Percentiles rank a stretch among this genome's conserved stretches.
Evolutionary conservation across 192 early-diverging fungal species (phyloP).

Genomic region (Cladochytrium replicatum): DNA sequence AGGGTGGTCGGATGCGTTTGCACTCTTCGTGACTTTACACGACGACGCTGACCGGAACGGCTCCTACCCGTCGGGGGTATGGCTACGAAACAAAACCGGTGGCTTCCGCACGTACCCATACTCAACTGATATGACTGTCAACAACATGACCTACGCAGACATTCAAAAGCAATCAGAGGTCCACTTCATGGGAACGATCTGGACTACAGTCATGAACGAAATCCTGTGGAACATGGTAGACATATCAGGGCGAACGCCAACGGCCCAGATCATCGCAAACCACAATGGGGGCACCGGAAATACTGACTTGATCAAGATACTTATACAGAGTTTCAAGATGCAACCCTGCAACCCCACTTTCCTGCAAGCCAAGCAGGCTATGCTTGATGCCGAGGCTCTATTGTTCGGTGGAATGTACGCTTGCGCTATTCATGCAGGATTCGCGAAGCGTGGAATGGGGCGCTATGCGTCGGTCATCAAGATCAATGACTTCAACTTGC

Average conservation of each 20-base stretch:
- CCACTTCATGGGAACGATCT: constrained; percentile 51
- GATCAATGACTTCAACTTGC: no score
- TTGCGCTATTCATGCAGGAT: constrained; percentile 41
- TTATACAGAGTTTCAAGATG: constrained; percentile 13
- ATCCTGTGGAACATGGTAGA: constrained; percentile 10
- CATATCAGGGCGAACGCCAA: constrained; percentile 1
- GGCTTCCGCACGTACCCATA: constrained; percentile 50
- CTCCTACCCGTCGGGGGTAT: constrained; percentile 29
- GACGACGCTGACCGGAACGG: constrained; percentile 26
- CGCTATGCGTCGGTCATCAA: no score
- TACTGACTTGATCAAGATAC: constrained; percentile 3
- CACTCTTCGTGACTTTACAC: constrained; percentile 24
- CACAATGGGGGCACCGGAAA: no score
- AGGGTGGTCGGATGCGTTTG: constrained; percentile 51
- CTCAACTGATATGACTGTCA: constrained; percentile 38
- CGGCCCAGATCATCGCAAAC: constrained; percentile 1
- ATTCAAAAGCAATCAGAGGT: constrained; percentile 26
- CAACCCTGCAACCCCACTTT: constrained; percentile 45
- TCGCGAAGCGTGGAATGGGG: constrained; percentile 49
- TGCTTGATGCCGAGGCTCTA: constrained; percentile 34
- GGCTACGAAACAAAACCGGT: neutral
- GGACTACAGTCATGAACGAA: constrained; percentile 39
- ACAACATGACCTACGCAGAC: constrained; percentile 23
- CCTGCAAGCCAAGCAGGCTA: constrained; percentile 40
- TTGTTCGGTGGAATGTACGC: constrained; percentile 24